A percentile compares a stretch with the other conserved stretches of the same genome.
Evolutionary conservation across 1,284 basidiomycete genomes (phyloP).

Genomic region (Ganoderma sp.): DNA sequence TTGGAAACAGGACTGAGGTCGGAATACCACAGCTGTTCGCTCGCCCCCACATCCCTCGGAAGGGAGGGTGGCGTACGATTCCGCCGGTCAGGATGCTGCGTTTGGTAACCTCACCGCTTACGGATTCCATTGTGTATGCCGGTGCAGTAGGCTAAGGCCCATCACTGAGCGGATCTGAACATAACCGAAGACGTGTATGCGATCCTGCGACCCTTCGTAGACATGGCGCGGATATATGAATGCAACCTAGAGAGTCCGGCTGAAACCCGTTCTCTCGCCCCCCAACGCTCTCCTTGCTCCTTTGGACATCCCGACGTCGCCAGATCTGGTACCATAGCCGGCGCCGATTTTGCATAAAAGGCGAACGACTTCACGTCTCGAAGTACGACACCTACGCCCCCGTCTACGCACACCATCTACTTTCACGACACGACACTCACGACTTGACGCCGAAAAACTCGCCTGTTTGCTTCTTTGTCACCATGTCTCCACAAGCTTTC

Average conservation of each 20-base stretch:
- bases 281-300: neutral
- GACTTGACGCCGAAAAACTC: neutral
- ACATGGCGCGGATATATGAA: slow-evolving; percentile 9
- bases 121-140: slow-evolving; percentile 11
- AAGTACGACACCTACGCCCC: neutral
- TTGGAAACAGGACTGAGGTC: neutral
- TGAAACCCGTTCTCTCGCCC: neutral
- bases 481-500: slow-evolving; percentile 20
- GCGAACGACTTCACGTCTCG: neutral
- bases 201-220: neutral
- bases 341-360: slow-evolving; percentile 6
- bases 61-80: neutral
- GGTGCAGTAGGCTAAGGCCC: neutral
- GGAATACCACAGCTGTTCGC: neutral
- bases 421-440: neutral
- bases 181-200: slow-evolving; percentile 4
- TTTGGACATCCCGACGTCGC: neutral
- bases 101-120: neutral
- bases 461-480: neutral
- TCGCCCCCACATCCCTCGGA: neutral
- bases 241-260: neutral
- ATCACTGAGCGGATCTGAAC: slow-evolving; percentile 1
- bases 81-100: neutral
- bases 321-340: neutral
- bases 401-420: neutral